Conservation (phyloP, 768 basidiomycete species). For the Albatrellus ellisii region DNA sequence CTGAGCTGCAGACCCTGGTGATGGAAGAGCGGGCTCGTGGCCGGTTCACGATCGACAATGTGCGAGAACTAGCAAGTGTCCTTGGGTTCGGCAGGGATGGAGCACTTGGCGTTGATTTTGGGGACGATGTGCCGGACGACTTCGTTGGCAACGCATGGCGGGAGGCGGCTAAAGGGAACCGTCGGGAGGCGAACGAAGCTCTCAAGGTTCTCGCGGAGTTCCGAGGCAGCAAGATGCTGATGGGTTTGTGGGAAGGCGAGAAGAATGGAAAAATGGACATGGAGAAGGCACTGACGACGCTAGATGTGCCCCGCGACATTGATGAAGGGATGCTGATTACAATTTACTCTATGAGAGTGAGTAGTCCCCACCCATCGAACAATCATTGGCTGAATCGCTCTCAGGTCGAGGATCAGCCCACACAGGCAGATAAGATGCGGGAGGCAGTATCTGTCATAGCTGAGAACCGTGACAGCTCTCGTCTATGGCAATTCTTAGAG, state of each 20-base stretch:
- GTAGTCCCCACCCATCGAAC: slow-evolving; percentile 15
- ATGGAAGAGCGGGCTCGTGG: slow-evolving; percentile 48
- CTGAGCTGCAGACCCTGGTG: slow-evolving; percentile 42
- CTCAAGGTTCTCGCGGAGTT: slow-evolving; percentile 56
- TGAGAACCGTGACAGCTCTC: slow-evolving; percentile 59
- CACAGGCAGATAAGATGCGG: slow-evolving; percentile 53
- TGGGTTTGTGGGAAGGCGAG: slow-evolving; percentile 37
- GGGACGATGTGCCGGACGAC: slow-evolving; percentile 50
- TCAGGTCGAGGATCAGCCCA: slow-evolving; percentile 61
- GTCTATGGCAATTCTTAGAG: slow-evolving; percentile 48
- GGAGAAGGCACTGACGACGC: slow-evolving; percentile 53
- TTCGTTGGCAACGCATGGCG: slow-evolving; percentile 66
- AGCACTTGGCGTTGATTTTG: slow-evolving; percentile 53
- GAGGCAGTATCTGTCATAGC: slow-evolving; percentile 67
- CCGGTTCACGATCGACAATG: slow-evolving; percentile 48
- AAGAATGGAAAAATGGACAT: slow-evolving; percentile 52
- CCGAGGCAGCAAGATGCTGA: slow-evolving; percentile 36
- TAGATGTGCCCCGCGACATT: slow-evolving; percentile 57
- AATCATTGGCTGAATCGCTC: slow-evolving; percentile 5
- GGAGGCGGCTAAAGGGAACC: slow-evolving; percentile 39
- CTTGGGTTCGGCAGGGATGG: slow-evolving; percentile 61
- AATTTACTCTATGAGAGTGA: slow-evolving; percentile 57
- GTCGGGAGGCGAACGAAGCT: slow-evolving; percentile 53
- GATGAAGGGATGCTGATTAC: slow-evolving; percentile 72
- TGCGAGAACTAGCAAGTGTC: slow-evolving; percentile 28